phyloP scores from a whole-genome alignment of 2,329 filamentous ascomycete genomes.

The Seiridium cupressi region DNA sequence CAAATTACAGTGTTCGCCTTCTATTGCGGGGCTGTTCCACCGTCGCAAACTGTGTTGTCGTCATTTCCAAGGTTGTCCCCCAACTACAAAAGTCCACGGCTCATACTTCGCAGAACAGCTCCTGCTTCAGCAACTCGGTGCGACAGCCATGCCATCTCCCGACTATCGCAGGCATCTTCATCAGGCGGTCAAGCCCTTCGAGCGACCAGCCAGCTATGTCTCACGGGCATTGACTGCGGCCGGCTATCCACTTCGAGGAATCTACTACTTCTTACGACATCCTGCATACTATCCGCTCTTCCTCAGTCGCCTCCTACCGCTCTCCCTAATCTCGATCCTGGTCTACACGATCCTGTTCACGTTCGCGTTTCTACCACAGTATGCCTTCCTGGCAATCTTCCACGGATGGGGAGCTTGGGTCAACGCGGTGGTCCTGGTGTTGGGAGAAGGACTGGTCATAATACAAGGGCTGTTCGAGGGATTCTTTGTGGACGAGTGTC shows the following conservation, averaged over 20 bases:
- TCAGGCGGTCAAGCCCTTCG: conserved; percentile 20
- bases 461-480: conserved; percentile 71
- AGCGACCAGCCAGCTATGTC: conserved; percentile 40
- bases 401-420: conserved; percentile 87
- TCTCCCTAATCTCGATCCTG: conserved; percentile 77
- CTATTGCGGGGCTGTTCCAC: too few relatives aligned
- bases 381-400: conserved; percentile 85
- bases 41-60: too few relatives aligned
- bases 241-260: conserved; percentile 65
- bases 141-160: neutral
- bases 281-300: conserved; percentile 83
- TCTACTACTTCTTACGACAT: conserved; percentile 77
- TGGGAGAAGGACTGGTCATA: conserved; percentile 78
- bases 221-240: conserved; percentile 43
- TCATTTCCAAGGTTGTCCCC: too few relatives aligned
- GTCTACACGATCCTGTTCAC: conserved; percentile 85
- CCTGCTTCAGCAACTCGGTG: neutral
- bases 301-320: conserved; percentile 71
- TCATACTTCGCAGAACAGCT: neutral
- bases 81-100: too few relatives aligned
- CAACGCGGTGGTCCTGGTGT: conserved; percentile 80
- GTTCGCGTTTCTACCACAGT: conserved; percentile 85
- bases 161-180: conserved; percentile 15
- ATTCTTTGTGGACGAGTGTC: conserved; percentile 76
- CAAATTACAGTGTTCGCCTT: too few relatives aligned